These are phyloP conservation scores for Colletotrichum sublineola DNA, from an alignment of 2,329 filamentous ascomycete genomes.

Conservation along the genomic window DNA sequence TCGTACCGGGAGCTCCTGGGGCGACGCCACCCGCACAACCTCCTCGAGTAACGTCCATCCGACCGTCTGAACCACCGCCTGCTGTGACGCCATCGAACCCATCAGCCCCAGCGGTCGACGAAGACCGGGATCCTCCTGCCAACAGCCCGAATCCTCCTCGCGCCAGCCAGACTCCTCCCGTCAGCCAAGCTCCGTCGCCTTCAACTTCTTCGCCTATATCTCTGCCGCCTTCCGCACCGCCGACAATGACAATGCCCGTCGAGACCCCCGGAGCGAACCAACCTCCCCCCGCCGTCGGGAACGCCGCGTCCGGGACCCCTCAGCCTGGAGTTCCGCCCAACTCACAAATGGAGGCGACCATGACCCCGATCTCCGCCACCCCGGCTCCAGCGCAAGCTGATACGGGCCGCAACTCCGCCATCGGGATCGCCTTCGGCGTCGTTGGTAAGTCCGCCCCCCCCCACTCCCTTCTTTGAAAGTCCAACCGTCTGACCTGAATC, in stretches of 20 bases:
- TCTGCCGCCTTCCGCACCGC: not conserved
- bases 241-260: conserved; percentile 2
- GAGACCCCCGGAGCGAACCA: conserved; percentile 10
- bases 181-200: not conserved
- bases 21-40: conserved; percentile 6
- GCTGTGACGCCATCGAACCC: not conserved
- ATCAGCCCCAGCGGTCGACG: not conserved
- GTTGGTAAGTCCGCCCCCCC: not conserved
- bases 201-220: not conserved
- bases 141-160: not conserved
- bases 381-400: not conserved
- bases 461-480: not conserved
- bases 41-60: not conserved
- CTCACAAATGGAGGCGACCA: conserved; percentile 12
- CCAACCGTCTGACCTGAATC: not conserved
- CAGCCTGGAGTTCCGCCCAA: conserved; percentile 4
- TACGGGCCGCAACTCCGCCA: conserved; percentile 4
- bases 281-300: conserved; percentile 24
- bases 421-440: conserved; percentile 31
- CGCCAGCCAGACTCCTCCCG: not conserved
- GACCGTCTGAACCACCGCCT: conserved; percentile 1
- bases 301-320: conserved; percentile 24
- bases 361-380: conserved; percentile 6
- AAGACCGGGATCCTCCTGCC: not conserved
- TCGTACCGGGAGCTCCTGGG: conserved; percentile 30